Evolutionary conservation across 2,329 filamentous ascomycete genomes (phyloP).

Genomic region (Nigrograna mackinnonii): DNA sequence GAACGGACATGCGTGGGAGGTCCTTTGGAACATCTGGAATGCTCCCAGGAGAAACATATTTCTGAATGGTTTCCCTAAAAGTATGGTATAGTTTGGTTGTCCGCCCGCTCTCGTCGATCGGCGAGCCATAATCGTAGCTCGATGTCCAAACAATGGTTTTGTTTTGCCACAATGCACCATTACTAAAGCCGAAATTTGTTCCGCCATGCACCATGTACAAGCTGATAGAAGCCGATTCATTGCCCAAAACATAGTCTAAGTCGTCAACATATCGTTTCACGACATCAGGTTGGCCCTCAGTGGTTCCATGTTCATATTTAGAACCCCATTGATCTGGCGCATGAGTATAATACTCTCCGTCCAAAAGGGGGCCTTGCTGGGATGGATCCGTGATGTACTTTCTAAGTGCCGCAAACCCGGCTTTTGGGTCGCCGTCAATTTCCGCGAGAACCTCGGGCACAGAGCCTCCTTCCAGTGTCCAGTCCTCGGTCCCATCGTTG

Average conservation of each 20-base stretch:
- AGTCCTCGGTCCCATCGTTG: constrained; percentile 53
- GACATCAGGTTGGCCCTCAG: constrained; percentile 16
- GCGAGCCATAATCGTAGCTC: constrained; percentile 56
- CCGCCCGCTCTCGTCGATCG: constrained; percentile 55
- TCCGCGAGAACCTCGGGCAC: constrained; percentile 51
- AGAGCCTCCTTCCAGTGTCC: constrained; percentile 47
- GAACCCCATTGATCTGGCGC: constrained; percentile 51
- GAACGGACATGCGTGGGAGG: constrained; percentile 36
- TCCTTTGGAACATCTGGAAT: constrained; percentile 44
- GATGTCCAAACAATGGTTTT: constrained; percentile 47
- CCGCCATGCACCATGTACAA: constrained; percentile 60
- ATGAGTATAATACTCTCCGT: constrained; percentile 55
- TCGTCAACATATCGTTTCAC: constrained; percentile 21
- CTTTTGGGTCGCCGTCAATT: constrained; percentile 50
- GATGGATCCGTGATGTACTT: constrained; percentile 48
- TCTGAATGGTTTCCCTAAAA: constrained; percentile 44
- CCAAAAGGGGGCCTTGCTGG: constrained; percentile 50
- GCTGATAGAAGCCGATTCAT: constrained; percentile 45
- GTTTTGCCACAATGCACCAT: constrained; percentile 50
- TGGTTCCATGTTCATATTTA: constrained; percentile 41
- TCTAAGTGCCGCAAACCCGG: constrained; percentile 46
- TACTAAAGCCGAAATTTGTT: constrained; percentile 55
- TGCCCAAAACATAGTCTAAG: constrained; percentile 25
- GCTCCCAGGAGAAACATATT: constrained; percentile 39
- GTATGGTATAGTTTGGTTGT: constrained; percentile 49